These are phyloP conservation scores for Rhodomyrtus psidioides DNA, from an alignment of 441 rosid species.

Conservation along the genomic window DNA sequence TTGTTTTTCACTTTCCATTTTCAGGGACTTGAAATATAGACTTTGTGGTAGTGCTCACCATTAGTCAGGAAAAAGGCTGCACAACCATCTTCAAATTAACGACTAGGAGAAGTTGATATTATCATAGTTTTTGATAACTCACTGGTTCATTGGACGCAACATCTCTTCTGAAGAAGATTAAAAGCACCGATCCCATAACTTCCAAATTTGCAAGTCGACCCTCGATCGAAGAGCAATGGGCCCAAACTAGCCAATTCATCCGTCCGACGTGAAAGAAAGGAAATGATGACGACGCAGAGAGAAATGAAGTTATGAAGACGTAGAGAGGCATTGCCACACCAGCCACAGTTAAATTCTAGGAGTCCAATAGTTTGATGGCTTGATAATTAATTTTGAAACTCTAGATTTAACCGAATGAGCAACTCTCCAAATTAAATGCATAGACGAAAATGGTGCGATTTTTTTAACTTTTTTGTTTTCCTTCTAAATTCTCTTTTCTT, in stretches of 20 bases:
- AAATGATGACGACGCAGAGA: too few species aligned
- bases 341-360: background rate
- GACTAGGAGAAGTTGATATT: background rate
- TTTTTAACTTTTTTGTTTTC: background rate
- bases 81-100: background rate
- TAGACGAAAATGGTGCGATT: background rate
- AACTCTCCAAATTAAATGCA: background rate
- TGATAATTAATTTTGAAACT: background rate
- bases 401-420: background rate
- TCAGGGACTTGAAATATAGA: too few species aligned
- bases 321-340: background rate
- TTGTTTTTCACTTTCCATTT: too few species aligned
- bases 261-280: conserved; percentile 29
- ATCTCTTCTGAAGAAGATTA: conserved; percentile 57
- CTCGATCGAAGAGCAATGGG: conserved; percentile 58
- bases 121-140: conserved; percentile 14
- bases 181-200: conserved; percentile 27
- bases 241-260: conserved; percentile 31
- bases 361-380: background rate
- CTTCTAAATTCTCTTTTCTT: background rate
- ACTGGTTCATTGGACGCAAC: conserved; percentile 38
- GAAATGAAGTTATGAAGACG: background rate
- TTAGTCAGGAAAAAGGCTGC: background rate
- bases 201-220: conserved; percentile 14
- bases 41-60: too few species aligned